phyloP scores from a whole-genome alignment of 768 basidiomycete genomes.

The Termitomyces bulborhizus region DNA sequence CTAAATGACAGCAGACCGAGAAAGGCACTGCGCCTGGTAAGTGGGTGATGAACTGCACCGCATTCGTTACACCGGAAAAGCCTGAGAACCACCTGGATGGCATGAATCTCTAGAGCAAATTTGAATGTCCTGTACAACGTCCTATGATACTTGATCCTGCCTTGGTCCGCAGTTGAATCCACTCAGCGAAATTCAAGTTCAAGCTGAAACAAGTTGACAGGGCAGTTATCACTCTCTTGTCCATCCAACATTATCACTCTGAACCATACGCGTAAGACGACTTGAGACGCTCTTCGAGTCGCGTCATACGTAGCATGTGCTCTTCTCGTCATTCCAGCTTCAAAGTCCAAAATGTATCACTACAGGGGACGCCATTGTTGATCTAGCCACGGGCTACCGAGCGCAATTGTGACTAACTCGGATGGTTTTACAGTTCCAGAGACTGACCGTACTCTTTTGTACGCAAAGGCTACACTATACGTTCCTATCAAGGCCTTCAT shows the following conservation, averaged over 20 bases:
- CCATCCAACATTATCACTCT: not conserved
- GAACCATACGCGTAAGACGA: not conserved
- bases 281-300: not conserved
- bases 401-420: too few species aligned
- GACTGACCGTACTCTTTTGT: too few species aligned
- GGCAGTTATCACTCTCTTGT: not conserved
- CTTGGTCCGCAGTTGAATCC: not conserved
- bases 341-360: not conserved
- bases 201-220: not conserved
- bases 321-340: too few species aligned
- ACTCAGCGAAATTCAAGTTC: not conserved
- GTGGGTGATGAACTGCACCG: not conserved
- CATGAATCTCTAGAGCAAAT: not conserved
- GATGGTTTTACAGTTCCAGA: not conserved
- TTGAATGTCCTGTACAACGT: not conserved
- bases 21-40: not conserved
- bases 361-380: not conserved
- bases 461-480: not conserved
- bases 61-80: not conserved
- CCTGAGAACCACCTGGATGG: not conserved
- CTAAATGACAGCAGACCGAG: not conserved
- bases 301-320: too few species aligned
- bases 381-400: not conserved
- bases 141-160: not conserved
- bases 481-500: not conserved